A percentile compares a stretch with the other conserved stretches of the same genome.
Evolutionary conservation across 2,329 filamentous ascomycete species (phyloP).

Genomic region (Xylariaceae sp.): DNA sequence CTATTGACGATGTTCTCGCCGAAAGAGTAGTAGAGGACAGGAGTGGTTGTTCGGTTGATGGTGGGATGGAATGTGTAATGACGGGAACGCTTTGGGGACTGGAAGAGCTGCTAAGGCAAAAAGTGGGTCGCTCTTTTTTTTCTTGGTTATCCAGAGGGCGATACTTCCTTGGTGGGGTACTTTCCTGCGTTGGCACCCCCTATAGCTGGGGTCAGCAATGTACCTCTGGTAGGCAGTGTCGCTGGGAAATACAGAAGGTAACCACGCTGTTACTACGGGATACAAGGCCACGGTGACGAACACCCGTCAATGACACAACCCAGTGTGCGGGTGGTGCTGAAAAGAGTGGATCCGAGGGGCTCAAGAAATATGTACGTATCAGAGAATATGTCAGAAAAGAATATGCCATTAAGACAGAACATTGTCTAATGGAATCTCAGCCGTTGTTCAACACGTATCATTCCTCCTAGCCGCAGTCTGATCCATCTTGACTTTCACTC

Average conservation of each 20-base stretch:
- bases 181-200: neutral
- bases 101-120: conserved; percentile 12
- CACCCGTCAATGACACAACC: no score
- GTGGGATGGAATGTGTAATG: conserved; percentile 8
- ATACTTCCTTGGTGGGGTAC: neutral
- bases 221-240: no score
- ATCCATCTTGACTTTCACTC: neutral
- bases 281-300: no score
- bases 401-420: no score
- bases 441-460: neutral
- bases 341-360: no score
- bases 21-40: neutral
- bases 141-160: neutral
- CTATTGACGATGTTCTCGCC: neutral
- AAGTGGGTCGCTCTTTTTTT: conserved; percentile 16
- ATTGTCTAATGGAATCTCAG: neutral
- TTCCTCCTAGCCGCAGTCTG: no score
- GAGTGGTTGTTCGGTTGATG: neutral
- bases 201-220: no score
- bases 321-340: no score
- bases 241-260: no score
- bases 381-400: no score
- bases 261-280: no score
- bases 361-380: no score
- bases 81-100: neutral